Evolutionary conservation across 441 rosid species (phyloP).

Genomic region (Adansonia grandidieri): DNA sequence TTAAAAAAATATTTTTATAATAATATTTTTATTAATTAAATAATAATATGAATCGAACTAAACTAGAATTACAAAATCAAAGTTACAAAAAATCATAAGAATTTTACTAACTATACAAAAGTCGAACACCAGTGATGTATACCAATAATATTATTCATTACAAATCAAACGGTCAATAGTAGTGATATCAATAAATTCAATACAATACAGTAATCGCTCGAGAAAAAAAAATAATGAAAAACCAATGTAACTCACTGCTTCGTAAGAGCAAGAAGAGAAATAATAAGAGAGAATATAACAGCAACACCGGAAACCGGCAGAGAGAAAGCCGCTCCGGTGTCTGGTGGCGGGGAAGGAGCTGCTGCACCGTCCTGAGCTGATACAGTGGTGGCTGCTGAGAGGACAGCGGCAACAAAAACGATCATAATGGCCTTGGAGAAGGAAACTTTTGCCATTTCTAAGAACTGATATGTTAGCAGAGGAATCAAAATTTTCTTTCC

Average conservation of each 20-base stretch:
- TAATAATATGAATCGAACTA: no score
- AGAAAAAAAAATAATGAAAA: not conserved
- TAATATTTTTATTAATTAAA: no score
- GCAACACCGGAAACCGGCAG: constrained; percentile 26
- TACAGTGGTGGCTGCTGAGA: not conserved
- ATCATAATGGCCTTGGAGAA: not conserved
- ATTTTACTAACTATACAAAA: no score
- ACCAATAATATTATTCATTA: not conserved
- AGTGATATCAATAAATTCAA: not conserved
- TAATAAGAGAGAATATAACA: constrained; percentile 22
- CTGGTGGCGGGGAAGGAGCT: constrained; percentile 31
- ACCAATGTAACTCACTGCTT: constrained; percentile 26
- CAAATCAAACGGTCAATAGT: not conserved
- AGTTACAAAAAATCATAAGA: no score
- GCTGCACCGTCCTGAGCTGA: constrained; percentile 23
- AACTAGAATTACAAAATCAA: no score
- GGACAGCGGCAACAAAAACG: constrained; percentile 5
- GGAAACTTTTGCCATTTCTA: constrained; percentile 15
- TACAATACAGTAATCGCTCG: not conserved
- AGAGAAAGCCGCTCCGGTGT: constrained; percentile 37
- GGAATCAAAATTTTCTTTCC: not conserved
- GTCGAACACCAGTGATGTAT: no score
- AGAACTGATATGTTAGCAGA: not conserved
- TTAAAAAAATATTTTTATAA: no score
- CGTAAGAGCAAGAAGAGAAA: constrained; percentile 30